Evolutionary conservation across 2,329 filamentous ascomycete genomes (phyloP).

Genomic region (Helminthosporium solani): DNA sequence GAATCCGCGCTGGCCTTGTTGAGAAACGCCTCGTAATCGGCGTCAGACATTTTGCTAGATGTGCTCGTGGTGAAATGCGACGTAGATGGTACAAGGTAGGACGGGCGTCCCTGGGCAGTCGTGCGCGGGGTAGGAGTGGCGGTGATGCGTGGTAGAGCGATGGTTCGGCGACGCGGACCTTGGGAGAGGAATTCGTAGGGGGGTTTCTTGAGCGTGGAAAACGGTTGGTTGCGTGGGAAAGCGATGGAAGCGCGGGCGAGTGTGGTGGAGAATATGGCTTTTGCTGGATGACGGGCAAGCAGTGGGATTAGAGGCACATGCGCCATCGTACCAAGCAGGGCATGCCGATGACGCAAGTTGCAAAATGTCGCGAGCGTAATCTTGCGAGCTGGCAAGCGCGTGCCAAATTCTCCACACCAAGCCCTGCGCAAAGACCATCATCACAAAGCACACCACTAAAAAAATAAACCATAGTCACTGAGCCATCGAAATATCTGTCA

Average conservation of each 20-base stretch:
- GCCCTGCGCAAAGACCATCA: neutral
- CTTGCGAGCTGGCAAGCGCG: neutral
- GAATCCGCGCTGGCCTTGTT: slow-evolving; percentile 80
- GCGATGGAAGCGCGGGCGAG: too few species aligned
- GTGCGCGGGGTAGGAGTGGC: neutral
- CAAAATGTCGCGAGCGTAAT: neutral
- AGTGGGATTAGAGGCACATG: neutral
- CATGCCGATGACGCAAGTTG: neutral
- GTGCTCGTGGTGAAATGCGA: neutral
- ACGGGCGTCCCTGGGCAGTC: neutral
- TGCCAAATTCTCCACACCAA: neutral
- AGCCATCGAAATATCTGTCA: too few species aligned
- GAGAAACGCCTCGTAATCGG: slow-evolving; percentile 80
- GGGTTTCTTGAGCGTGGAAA: too few species aligned
- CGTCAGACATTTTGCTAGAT: slow-evolving; percentile 65
- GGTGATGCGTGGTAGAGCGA: too few species aligned
- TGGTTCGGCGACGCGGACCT: too few species aligned
- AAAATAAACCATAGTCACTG: too few species aligned
- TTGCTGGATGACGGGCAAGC: too few species aligned
- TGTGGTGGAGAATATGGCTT: too few species aligned
- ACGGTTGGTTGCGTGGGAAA: too few species aligned
- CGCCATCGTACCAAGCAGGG: neutral
- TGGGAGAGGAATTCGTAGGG: too few species aligned
- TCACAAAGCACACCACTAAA: too few species aligned
- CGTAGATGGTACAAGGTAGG: neutral